Evolutionary conservation across 2,329 filamentous ascomycete genomes (phyloP).

Genomic region (Cytospora leucostoma): DNA sequence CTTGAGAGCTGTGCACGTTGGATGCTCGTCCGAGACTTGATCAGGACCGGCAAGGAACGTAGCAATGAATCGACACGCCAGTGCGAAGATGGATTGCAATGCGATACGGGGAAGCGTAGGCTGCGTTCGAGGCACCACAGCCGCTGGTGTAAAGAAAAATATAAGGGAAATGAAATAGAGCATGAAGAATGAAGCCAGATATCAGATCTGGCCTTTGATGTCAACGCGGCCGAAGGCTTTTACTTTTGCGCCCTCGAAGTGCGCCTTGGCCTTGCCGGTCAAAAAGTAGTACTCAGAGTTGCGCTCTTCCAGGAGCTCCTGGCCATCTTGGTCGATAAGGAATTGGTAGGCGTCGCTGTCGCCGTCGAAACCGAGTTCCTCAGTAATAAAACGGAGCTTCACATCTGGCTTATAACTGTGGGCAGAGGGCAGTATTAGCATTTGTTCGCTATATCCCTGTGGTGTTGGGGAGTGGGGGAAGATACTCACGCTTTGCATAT

Average conservation of each 20-base stretch:
- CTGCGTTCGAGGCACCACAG: not conserved
- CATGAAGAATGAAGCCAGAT: slow-evolving; percentile 19
- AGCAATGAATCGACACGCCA: not conserved
- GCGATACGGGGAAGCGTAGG: slow-evolving; percentile 10
- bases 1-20: not conserved
- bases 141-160: slow-evolving; percentile 5
- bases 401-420: slow-evolving; percentile 88
- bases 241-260: slow-evolving; percentile 74
- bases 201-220: slow-evolving; percentile 94
- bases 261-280: slow-evolving; percentile 68
- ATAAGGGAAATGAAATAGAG: slow-evolving; percentile 7
- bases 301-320: slow-evolving; percentile 75
- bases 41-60: not conserved
- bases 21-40: not conserved
- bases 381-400: slow-evolving; percentile 86
- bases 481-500: slow-evolving; percentile 92
- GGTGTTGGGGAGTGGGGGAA: not conserved
- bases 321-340: slow-evolving; percentile 76
- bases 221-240: slow-evolving; percentile 85
- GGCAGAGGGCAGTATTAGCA: slow-evolving; percentile 46
- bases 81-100: slow-evolving; percentile 1
- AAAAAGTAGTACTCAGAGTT: slow-evolving; percentile 72
- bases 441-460: not conserved
- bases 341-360: slow-evolving; percentile 90
- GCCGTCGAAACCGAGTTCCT: slow-evolving; percentile 94